These are phyloP conservation scores for Penicillium glabrum DNA, from an alignment of 2,329 filamentous ascomycete species.

Conservation along the genomic window DNA sequence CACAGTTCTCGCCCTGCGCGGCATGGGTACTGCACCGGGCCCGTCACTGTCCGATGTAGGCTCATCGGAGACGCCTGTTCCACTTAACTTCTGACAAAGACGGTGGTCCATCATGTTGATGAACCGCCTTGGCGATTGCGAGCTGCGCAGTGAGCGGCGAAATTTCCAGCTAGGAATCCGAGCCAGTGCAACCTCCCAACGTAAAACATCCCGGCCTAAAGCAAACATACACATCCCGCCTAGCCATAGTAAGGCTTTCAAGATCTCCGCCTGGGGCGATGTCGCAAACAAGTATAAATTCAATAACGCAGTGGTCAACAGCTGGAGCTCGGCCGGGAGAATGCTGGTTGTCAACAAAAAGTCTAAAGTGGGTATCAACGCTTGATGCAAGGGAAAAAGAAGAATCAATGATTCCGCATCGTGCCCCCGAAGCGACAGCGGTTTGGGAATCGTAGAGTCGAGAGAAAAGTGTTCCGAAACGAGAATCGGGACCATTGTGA, in stretches of 20 bases:
- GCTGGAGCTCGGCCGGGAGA: slow-evolving; percentile 79
- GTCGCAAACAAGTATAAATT: slow-evolving; percentile 74
- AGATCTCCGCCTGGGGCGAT: slow-evolving; percentile 79
- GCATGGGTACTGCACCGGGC: slow-evolving; percentile 31
- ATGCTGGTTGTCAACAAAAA: slow-evolving; percentile 87
- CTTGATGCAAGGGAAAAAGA: slow-evolving; percentile 81
- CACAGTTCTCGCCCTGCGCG: slow-evolving; percentile 33
- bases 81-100: slow-evolving; percentile 51
- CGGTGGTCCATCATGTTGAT: slow-evolving; percentile 45
- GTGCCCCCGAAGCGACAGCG: slow-evolving; percentile 38
- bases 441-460: slow-evolving; percentile 34
- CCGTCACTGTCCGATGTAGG: slow-evolving; percentile 40
- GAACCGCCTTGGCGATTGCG: slow-evolving; percentile 38
- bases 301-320: slow-evolving; percentile 79
- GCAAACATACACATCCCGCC: slow-evolving; percentile 77
- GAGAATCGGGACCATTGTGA: slow-evolving; percentile 70
- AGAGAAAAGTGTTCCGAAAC: slow-evolving; percentile 46
- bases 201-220: slow-evolving; percentile 70
- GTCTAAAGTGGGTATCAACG: slow-evolving; percentile 69
- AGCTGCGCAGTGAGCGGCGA: slow-evolving; percentile 51
- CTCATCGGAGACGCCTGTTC: slow-evolving; percentile 36
- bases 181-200: slow-evolving; percentile 81
- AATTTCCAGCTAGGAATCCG: slow-evolving; percentile 92
- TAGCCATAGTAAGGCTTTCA: slow-evolving; percentile 82
- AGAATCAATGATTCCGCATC: slow-evolving; percentile 61